Percentiles rank a stretch among this genome's conserved stretches.
Evolutionary conservation across 2,329 filamentous ascomycete species (phyloP).

Genomic region (Aspergillus floridensis): DNA sequence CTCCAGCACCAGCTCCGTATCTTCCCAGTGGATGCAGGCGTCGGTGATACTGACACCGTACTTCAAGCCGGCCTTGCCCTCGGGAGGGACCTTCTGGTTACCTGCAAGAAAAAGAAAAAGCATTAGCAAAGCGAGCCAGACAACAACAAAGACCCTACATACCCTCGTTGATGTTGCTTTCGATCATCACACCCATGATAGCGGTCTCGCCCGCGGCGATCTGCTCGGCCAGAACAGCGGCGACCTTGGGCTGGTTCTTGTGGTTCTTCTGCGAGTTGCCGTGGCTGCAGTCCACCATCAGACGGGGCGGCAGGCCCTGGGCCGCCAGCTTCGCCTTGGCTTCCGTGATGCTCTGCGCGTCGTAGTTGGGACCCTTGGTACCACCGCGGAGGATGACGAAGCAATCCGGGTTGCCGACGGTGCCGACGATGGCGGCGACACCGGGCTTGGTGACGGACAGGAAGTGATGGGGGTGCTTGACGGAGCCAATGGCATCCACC

Average conservation of each 20-base stretch:
- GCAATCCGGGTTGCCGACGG: constrained; percentile 91
- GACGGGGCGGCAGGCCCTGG: constrained; percentile 68
- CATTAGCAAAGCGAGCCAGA: constrained; percentile 7
- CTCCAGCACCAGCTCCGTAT: constrained; percentile 76
- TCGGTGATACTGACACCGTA: constrained; percentile 97
- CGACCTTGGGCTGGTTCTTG: constrained; percentile 95
- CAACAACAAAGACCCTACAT: constrained; percentile 26
- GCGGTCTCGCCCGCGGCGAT: constrained; percentile 77
- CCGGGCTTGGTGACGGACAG: constrained; percentile 96
- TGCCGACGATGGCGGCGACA: constrained; percentile 90
- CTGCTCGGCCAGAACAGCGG: constrained; percentile 75
- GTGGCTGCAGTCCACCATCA: constrained; percentile 99
- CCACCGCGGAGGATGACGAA: constrained; percentile 94
- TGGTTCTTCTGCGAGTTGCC: constrained; percentile 96
- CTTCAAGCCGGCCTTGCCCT: constrained; percentile 80
- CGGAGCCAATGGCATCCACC: constrained; percentile 92
- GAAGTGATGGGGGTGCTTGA: constrained; percentile 91
- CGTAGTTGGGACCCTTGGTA: constrained; percentile 91
- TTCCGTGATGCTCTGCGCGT: constrained; percentile 76
- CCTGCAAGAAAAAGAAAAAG: constrained; percentile 40
- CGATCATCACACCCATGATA: constrained; percentile 98
- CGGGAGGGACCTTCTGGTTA: constrained; percentile 84
- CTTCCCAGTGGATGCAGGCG: constrained; percentile 92
- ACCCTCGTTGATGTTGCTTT: constrained; percentile 95
- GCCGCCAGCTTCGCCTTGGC: constrained; percentile 76